Base-by-base conservation (phyloP, 2,329 filamentous ascomycete species). In the Tolypocladium ophioglossoides region DNA sequence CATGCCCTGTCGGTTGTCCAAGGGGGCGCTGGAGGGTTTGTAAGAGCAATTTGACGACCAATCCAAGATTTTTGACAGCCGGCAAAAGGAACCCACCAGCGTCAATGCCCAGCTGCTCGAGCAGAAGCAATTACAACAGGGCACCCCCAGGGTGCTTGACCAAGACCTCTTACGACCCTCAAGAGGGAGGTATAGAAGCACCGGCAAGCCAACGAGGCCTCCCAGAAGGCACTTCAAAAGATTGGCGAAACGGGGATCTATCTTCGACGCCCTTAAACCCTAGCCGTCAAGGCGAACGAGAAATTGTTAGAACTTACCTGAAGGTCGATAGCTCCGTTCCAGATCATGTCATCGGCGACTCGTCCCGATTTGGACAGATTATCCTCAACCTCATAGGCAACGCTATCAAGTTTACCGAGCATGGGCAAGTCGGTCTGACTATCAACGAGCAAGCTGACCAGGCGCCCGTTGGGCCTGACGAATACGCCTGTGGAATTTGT, bases 381-480 rank as follows among this genome's bases (percentile, higher is more conserved):
- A 96, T 97, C 58, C 80, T 97, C 55, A 99, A 99, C 72, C 77
- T 99, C 54, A 92, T 97, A 52, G 94, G 94, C 66, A 99, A 99
- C 66, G 92, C 94, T 53, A 96, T 99, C 78, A 99, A 99, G 68
- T 99, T 97, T 70, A 97, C 94, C 3, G 92, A 97, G 70, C 87
- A 94, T 64, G 94, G 94, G 57, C 91, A 96, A 69, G 92, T 99
- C 64, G 95, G 91, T 69, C 83, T 97, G 52, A 91, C 87, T 18
- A 96, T 97, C 62, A 84, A 85, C 61, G 78, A 82, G 65, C 74
- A 64, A 78, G 84, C 72, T 77, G 62, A 87, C 32, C 77, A 82
- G 57, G 79, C 84, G 49, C 80, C 85, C 50, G 78, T 83, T 44
- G 78, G 78, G 16, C 76, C 79, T 11, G 85, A 87, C 61, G 89